A percentile compares a stretch with the other conserved stretches of the same genome.
Conservation (phyloP, 108 stramenopile genomes). For the Chaetoceros muelleri region DNA sequence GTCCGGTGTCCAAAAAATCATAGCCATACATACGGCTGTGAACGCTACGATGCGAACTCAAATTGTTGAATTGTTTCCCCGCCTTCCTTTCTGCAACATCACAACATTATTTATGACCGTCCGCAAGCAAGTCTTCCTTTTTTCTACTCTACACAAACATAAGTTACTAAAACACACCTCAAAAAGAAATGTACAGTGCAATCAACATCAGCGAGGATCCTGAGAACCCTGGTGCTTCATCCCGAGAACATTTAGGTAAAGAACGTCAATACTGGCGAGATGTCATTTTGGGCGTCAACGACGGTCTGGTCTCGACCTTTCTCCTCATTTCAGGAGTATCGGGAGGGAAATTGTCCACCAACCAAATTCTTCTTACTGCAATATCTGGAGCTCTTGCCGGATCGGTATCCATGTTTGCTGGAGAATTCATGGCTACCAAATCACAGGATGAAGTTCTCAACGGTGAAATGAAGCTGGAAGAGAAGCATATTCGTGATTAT, state of each 20-base stretch:
- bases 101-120: no score
- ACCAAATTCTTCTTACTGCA: neutral
- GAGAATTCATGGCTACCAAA: constrained; percentile 4
- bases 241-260: constrained; percentile 5
- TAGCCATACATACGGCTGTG: no score
- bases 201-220: no score
- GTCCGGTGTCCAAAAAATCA: no score
- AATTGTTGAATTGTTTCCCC: no score
- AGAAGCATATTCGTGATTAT: constrained; percentile 8
- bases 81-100: no score
- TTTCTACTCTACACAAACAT: no score
- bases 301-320: constrained; percentile 6
- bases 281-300: constrained; percentile 4
- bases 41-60: no score
- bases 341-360: neutral
- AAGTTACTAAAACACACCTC: no score
- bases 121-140: no score
- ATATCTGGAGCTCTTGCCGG: constrained; percentile 3
- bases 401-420: constrained; percentile 1
- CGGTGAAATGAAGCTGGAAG: constrained; percentile 3
- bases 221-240: no score
- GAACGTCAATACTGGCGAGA: constrained; percentile 7
- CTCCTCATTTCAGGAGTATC: constrained; percentile 2
- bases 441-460: constrained; percentile 3
- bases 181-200: no score